Evolutionary conservation across 495 filamentous ascomycete species (phyloP).

Genomic region (Elaphomyces granulatus): DNA sequence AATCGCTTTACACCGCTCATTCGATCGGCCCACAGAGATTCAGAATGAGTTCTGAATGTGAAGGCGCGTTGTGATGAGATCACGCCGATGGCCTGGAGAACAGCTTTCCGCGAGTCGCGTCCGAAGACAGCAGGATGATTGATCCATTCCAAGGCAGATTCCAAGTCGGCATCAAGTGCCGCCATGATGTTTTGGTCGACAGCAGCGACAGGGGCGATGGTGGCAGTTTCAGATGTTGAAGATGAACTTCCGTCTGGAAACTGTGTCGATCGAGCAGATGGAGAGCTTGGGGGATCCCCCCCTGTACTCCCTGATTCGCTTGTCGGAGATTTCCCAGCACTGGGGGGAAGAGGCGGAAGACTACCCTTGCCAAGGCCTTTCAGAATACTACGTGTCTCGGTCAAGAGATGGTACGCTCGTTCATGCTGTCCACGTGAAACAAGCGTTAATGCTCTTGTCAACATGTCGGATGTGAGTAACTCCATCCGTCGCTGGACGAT

Average conservation of each 20-base stretch:
- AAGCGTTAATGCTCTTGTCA: conserved; percentile 81
- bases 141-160: conserved; percentile 96
- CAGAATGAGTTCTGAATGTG: conserved; percentile 78
- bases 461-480: conserved; percentile 93
- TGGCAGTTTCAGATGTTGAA: conserved; percentile 32
- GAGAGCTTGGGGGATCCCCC: conserved; percentile 25
- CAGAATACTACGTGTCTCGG: conserved; percentile 87
- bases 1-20: conserved; percentile 63
- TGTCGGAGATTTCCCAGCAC: conserved; percentile 16
- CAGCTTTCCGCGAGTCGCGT: conserved; percentile 89
- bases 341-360: conserved; percentile 73
- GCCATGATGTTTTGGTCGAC: conserved; percentile 67
- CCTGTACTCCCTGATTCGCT: conserved; percentile 25
- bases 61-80: conserved; percentile 89
- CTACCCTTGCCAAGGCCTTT: conserved; percentile 93
- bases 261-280: conserved; percentile 28
- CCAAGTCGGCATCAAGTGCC: conserved; percentile 82
- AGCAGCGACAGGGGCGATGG: conserved; percentile 51
- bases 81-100: conserved; percentile 90
- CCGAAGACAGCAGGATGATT: conserved; percentile 91
- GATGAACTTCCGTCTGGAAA: conserved; percentile 27
- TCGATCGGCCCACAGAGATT: conserved; percentile 71
- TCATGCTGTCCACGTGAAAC: conserved; percentile 88
- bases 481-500: conserved; percentile 98
- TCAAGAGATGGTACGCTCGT: conserved; percentile 77